phyloP scores from a whole-genome alignment of 352 stramenopile genomes.

The Pythium rishiriense region DNA sequence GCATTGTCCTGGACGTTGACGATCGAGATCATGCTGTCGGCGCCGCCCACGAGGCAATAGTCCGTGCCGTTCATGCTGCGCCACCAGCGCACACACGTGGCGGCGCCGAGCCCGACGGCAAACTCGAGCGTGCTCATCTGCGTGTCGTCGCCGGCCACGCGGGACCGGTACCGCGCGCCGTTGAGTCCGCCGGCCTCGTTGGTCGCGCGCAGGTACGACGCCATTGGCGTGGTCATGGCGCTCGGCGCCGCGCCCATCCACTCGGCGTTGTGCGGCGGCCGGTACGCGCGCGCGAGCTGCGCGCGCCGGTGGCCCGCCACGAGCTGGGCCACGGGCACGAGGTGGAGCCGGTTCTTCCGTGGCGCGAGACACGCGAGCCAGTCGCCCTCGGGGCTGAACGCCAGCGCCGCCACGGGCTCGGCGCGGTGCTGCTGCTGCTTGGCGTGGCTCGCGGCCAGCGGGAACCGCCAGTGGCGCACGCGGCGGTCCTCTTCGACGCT shows the following conservation, averaged over 20 bases:
- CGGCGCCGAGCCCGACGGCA: constrained; percentile 57
- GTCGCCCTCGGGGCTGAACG: constrained; percentile 85
- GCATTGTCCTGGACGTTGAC: constrained; percentile 86
- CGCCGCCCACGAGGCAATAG: constrained; percentile 82
- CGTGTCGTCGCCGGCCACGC: constrained; percentile 76
- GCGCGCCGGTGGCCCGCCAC: constrained; percentile 54
- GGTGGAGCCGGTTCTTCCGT: constrained; percentile 75
- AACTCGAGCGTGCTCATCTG: constrained; percentile 88
- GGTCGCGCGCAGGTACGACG: constrained; percentile 77
- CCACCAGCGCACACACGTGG: constrained; percentile 81
- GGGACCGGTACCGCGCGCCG: constrained; percentile 78
- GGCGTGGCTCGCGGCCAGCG: constrained; percentile 49
- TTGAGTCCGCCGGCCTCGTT: constrained; percentile 81
- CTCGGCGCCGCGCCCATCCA: constrained; percentile 71
- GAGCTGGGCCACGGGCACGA: constrained; percentile 68
- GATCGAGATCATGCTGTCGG: constrained; percentile 78
- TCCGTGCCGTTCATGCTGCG: constrained; percentile 79
- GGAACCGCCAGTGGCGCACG: constrained; percentile 70
- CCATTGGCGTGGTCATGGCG: constrained; percentile 82
- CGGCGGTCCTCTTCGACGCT: constrained; percentile 77
- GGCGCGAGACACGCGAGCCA: constrained; percentile 78
- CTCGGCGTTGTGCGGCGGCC: constrained; percentile 56
- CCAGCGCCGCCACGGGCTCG: constrained; percentile 64
- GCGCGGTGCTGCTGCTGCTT: constrained; percentile 54
- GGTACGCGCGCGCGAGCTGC: constrained; percentile 58